Percentiles rank a stretch among this genome's conserved stretches.
These are phyloP conservation scores for Phytophthora colocasiae DNA, from an alignment of 352 stramenopile genomes.

Conservation along the genomic window DNA sequence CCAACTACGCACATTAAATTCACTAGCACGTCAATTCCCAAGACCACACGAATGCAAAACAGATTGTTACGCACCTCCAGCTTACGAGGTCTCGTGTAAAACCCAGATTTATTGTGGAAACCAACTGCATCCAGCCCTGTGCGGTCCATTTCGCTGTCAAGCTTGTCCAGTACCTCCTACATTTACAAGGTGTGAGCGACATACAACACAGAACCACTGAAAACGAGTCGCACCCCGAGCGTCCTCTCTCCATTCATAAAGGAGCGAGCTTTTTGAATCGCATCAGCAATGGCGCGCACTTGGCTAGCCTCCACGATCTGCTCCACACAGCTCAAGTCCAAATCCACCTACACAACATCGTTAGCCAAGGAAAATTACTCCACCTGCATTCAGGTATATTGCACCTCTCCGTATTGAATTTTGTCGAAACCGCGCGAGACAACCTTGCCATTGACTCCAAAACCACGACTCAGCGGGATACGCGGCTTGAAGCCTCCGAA, in stretches of 20 bases:
- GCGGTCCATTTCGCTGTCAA: conserved; percentile 76
- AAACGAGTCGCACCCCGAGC: conserved; percentile 41
- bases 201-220: neutral
- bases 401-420: conserved; percentile 89
- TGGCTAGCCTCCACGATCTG: conserved; percentile 92
- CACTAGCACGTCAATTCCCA: conserved; percentile 8
- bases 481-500: conserved; percentile 64
- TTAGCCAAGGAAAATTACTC: conserved; percentile 2
- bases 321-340: conserved; percentile 86
- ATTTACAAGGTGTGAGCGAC: conserved; percentile 2
- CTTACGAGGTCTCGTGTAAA: conserved; percentile 80
- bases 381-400: neutral
- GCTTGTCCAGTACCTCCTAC: conserved; percentile 65
- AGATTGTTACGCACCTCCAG: conserved; percentile 64
- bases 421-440: conserved; percentile 71
- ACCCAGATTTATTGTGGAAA: conserved; percentile 64
- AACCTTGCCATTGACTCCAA: conserved; percentile 81
- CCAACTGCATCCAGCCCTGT: conserved; percentile 66
- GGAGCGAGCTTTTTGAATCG: conserved; percentile 55
- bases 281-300: conserved; percentile 83
- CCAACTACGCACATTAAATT: conserved; percentile 54
- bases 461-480: conserved; percentile 60
- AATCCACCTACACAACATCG: conserved; percentile 58
- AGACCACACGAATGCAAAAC: neutral
- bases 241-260: conserved; percentile 75